These are phyloP conservation scores for Zarea fungicola DNA, from an alignment of 2,329 filamentous ascomycete species.

Conservation along the genomic window DNA sequence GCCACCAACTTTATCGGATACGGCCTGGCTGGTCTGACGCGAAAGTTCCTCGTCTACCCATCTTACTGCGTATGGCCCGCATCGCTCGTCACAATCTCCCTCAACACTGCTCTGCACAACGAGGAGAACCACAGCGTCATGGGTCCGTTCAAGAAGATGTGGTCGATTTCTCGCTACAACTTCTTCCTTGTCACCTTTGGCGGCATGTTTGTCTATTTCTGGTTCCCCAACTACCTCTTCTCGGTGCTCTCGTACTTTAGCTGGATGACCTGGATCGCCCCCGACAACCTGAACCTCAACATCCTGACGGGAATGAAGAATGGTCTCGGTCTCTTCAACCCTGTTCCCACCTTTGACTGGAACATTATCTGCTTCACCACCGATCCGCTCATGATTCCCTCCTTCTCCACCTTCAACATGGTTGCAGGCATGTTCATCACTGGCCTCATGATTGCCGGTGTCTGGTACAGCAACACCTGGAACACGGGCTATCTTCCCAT, in stretches of 20 bases:
- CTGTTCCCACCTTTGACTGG: slow-evolving; percentile 43
- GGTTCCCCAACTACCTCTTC: slow-evolving; percentile 44
- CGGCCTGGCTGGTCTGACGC: slow-evolving; percentile 39
- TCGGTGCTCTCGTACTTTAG: slow-evolving; percentile 37
- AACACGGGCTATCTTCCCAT: slow-evolving; percentile 51
- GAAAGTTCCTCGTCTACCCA: slow-evolving; percentile 41
- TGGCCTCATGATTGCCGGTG: slow-evolving; percentile 47
- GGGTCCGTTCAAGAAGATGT: slow-evolving; percentile 28
- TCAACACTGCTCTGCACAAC: slow-evolving; percentile 38
- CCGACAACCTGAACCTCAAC: slow-evolving; percentile 26
- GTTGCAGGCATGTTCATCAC: slow-evolving; percentile 38
- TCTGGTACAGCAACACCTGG: slow-evolving; percentile 39
- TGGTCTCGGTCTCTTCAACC: slow-evolving; percentile 35
- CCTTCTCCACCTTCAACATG: slow-evolving; percentile 25
- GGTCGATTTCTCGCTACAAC: slow-evolving; percentile 32
- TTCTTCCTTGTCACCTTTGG: slow-evolving; percentile 36
- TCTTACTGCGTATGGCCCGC: slow-evolving; percentile 43
- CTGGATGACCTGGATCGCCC: slow-evolving; percentile 44
- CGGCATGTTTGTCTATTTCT: slow-evolving; percentile 44
- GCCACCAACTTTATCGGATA: slow-evolving; percentile 45
- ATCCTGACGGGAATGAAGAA: slow-evolving; percentile 24
- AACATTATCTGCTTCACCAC: slow-evolving; percentile 26
- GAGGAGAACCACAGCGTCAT: slow-evolving; percentile 17
- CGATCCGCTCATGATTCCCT: slow-evolving; percentile 16
- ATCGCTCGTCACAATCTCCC: slow-evolving; percentile 38